phyloP scores from a whole-genome alignment of 768 basidiomycete species.

The Mycena sanguinolenta region DNA sequence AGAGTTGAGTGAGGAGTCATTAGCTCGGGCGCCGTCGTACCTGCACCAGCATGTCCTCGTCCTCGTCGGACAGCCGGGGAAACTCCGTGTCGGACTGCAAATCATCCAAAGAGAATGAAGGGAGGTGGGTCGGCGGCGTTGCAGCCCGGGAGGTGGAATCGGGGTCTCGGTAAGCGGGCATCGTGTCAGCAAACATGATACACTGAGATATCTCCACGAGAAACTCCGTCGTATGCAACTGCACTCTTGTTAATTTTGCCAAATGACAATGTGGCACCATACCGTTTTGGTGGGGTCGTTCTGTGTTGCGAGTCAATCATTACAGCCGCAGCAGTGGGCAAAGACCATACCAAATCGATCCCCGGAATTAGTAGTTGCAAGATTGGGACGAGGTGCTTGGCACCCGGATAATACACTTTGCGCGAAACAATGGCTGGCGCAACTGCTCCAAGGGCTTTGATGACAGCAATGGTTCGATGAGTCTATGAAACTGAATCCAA shows the following conservation, averaged over 20 bases:
- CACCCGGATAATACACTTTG: constrained; percentile 83
- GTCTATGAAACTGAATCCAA: constrained; percentile 61
- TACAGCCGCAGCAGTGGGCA: too few relatives aligned
- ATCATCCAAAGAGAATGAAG: constrained; percentile 55
- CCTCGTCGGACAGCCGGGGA: constrained; percentile 62
- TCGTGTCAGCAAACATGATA: constrained; percentile 72
- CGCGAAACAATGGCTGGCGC: constrained; percentile 86
- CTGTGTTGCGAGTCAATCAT: constrained; percentile 49
- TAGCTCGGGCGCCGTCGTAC: constrained; percentile 40
- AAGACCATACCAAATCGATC: constrained; percentile 80
- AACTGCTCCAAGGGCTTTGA: constrained; percentile 87
- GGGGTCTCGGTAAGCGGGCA: constrained; percentile 45
- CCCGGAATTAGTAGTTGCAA: constrained; percentile 87
- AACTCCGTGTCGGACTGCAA: constrained; percentile 54
- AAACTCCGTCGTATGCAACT: constrained; percentile 84
- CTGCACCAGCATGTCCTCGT: constrained; percentile 80
- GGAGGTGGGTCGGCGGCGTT: constrained; percentile 44
- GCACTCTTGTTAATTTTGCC: constrained; percentile 26
- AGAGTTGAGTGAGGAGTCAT: constrained; percentile 4
- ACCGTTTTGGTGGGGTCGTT: constrained; percentile 87
- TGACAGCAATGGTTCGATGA: constrained; percentile 86
- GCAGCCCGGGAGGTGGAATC: constrained; percentile 39
- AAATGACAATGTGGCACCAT: constrained; percentile 37
- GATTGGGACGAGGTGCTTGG: constrained; percentile 84
- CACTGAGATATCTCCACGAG: constrained; percentile 81